A percentile compares a stretch with the other conserved stretches of the same genome.
phyloP scores from a whole-genome alignment of 331 rosid species.

The Telfairia occidentalis region DNA sequence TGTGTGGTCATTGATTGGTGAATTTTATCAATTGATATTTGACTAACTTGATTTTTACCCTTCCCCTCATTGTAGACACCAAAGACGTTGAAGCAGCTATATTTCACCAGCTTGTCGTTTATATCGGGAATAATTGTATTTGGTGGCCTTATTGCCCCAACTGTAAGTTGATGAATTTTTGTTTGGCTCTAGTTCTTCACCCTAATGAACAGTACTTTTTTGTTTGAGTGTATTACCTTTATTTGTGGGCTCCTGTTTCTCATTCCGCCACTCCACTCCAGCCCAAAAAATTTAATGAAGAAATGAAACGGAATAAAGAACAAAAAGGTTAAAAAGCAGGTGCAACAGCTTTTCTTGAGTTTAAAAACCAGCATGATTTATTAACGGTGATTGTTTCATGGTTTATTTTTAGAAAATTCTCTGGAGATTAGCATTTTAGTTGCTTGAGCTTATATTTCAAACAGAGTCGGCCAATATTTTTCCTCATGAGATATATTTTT shows the following conservation, averaged over 20 bases:
- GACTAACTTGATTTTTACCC: constrained; percentile 4
- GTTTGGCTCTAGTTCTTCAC: background rate
- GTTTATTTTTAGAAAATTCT: background rate
- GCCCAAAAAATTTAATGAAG: background rate
- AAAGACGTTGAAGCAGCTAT: constrained; percentile 75
- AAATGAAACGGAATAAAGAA: background rate
- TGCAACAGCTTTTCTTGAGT: background rate
- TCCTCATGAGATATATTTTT: background rate
- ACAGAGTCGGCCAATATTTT: background rate
- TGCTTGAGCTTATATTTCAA: background rate
- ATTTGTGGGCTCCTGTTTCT: background rate
- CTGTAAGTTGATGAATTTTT: constrained; percentile 42
- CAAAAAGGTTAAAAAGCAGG: background rate
- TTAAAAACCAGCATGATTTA: background rate
- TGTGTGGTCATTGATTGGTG: background rate
- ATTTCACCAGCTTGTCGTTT: constrained; percentile 51
- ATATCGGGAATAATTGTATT: constrained; percentile 64
- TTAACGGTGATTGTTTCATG: background rate
- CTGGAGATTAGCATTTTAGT: background rate
- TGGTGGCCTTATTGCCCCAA: constrained; percentile 87
- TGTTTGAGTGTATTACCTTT: background rate
- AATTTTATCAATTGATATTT: constrained; percentile 8
- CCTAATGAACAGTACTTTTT: background rate
- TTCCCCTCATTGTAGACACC: constrained; percentile 45
- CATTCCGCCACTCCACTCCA: background rate